These are phyloP conservation scores for Tephrocybe sp. DNA, from an alignment of 768 basidiomycete genomes.

Conservation along the genomic window DNA sequence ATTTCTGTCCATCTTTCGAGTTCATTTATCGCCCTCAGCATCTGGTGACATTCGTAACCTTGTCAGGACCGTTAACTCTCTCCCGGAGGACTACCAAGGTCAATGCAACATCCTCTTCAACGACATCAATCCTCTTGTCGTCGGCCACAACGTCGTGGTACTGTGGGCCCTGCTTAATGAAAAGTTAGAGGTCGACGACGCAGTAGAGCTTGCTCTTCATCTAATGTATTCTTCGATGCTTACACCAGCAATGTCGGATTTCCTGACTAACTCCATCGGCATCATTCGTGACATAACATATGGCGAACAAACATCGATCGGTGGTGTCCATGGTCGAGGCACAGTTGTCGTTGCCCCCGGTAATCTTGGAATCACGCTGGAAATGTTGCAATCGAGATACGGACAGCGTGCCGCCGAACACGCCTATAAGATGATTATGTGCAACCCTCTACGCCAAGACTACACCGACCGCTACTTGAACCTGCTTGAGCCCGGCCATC, in stretches of 20 bases:
- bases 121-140: conserved; percentile 21
- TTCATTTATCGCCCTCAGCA: conserved; percentile 12
- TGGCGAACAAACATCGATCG: conserved; percentile 17
- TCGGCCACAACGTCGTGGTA: conserved; percentile 23
- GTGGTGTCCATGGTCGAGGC: conserved; percentile 23
- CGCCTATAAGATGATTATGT: conserved; percentile 29
- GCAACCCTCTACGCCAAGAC: conserved; percentile 34
- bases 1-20: neutral
- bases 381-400: conserved; percentile 27
- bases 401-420: conserved; percentile 19
- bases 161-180: conserved; percentile 26
- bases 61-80: conserved; percentile 28
- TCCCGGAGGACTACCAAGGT: conserved; percentile 22
- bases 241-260: conserved; percentile 22
- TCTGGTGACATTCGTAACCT: conserved; percentile 31
- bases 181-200: conserved; percentile 24
- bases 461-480: conserved; percentile 35
- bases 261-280: conserved; percentile 23
- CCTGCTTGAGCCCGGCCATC: conserved; percentile 34
- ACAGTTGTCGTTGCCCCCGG: conserved; percentile 15
- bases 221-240: conserved; percentile 35
- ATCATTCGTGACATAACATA: conserved; percentile 18
- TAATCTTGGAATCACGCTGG: conserved; percentile 18
- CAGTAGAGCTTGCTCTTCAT: conserved; percentile 30
- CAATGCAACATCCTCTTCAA: conserved; percentile 24